These are phyloP conservation scores for Aureobasidium sp. DNA, from an alignment of 2,329 filamentous ascomycete species.

Conservation along the genomic window DNA sequence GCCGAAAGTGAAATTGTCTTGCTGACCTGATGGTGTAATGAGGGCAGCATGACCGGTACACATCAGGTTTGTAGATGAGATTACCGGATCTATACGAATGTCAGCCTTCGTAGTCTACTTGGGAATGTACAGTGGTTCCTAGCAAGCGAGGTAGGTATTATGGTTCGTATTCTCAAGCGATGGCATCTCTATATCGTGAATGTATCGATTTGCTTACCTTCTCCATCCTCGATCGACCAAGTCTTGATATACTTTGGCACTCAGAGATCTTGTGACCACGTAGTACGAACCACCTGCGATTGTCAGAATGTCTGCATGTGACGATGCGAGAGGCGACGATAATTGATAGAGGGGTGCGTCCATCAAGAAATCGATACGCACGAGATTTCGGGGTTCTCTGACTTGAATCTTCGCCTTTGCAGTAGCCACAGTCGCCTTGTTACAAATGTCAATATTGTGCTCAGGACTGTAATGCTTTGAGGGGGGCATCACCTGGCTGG, in stretches of 20 bases:
- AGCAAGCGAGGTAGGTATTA: not conserved
- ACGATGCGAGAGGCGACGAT: not conserved
- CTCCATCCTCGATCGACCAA: constrained; percentile 73
- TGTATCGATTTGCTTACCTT: constrained; percentile 47
- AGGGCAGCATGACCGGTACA: constrained; percentile 76
- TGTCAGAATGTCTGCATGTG: constrained; percentile 20
- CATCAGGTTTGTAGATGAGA: constrained; percentile 71
- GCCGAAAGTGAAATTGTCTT: not conserved
- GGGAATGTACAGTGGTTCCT: not conserved
- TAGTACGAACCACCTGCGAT: constrained; percentile 65
- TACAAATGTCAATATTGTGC: not conserved
- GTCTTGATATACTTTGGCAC: constrained; percentile 60
- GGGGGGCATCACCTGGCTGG: constrained; percentile 22
- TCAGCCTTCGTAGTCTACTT: not conserved
- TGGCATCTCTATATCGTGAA: not conserved
- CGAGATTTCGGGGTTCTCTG: constrained; percentile 41
- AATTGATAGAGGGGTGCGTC: not conserved
- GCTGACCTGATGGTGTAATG: constrained; percentile 68
- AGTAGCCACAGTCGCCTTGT: constrained; percentile 42
- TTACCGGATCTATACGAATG: constrained; percentile 40
- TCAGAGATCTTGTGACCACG: constrained; percentile 54
- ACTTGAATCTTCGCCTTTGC: constrained; percentile 41
- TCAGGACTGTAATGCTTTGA: not conserved
- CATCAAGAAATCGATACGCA: constrained; percentile 31
- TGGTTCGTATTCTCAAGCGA: not conserved